A percentile compares a stretch with the other conserved stretches of the same genome.
phyloP scores from a whole-genome alignment of 1,284 basidiomycete species.

The Marasmius sp. region DNA sequence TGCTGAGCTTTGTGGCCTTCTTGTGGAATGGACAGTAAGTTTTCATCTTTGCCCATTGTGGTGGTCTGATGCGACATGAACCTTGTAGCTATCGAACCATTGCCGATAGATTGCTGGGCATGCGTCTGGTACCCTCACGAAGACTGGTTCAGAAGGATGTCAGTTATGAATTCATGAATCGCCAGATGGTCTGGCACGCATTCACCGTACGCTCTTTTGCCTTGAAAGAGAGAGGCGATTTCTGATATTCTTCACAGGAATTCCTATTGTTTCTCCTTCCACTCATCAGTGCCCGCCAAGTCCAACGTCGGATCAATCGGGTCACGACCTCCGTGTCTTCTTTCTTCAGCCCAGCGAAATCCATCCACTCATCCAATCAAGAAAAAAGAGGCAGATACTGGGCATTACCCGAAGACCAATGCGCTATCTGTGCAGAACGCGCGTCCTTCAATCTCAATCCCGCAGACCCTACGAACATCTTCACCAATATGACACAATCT shows the following conservation, averaged over 20 bases:
- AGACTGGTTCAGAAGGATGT: constrained; percentile 79
- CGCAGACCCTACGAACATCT: constrained; percentile 50
- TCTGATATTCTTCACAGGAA: constrained; percentile 59
- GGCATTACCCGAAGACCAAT: constrained; percentile 64
- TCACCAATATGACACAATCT: constrained; percentile 37
- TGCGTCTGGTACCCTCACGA: constrained; percentile 78
- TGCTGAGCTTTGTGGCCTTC: constrained; percentile 83
- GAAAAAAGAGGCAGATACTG: constrained; percentile 60
- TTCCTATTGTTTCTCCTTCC: constrained; percentile 94
- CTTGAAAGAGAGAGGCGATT: constrained; percentile 2
- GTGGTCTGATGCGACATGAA: neutral
- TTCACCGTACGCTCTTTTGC: constrained; percentile 76
- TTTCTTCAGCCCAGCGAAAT: constrained; percentile 17
- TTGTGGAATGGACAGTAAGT: constrained; percentile 83
- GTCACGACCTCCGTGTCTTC: constrained; percentile 40
- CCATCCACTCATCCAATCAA: constrained; percentile 15
- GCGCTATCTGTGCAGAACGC: constrained; percentile 79
- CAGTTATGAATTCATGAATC: constrained; percentile 98
- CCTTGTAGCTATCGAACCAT: constrained; percentile 78
- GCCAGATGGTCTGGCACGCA: constrained; percentile 98
- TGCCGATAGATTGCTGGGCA: constrained; percentile 77
- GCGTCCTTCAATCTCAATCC: constrained; percentile 59
- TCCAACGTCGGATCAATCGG: constrained; percentile 58
- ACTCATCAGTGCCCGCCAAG: constrained; percentile 67
- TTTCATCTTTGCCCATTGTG: constrained; percentile 2